Evolutionary conservation across 83 land plant genomes (phyloP).

Genomic region (Picea abies): DNA sequence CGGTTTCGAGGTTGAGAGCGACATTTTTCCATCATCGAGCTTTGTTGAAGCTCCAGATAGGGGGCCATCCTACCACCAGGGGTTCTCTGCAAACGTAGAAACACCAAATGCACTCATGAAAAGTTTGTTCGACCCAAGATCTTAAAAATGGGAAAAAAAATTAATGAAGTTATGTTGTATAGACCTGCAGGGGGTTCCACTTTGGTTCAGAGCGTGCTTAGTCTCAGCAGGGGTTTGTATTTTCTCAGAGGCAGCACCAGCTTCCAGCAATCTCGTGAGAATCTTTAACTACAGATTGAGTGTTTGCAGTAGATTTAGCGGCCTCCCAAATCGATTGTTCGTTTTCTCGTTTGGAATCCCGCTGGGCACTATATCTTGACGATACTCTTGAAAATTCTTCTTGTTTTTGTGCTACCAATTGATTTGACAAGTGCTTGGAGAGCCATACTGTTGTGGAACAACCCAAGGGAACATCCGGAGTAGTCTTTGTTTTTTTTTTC

Average conservation of each 20-base stretch:
- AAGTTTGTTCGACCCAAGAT: too few species aligned
- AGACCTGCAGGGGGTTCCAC: neutral
- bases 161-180: neutral
- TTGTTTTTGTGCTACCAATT: neutral
- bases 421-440: neutral
- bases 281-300: too few species aligned
- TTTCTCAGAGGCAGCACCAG: neutral
- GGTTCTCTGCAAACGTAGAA: neutral
- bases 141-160: too few species aligned
- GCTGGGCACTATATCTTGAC: neutral
- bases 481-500: too few species aligned
- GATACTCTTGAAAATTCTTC: neutral
- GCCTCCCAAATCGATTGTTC: too few species aligned
- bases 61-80: slow-evolving; percentile 31
- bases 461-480: neutral
- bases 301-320: too few species aligned
- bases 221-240: neutral
- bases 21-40: too few species aligned
- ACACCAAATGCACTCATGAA: neutral
- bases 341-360: too few species aligned
- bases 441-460: too few species aligned
- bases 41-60: slow-evolving; percentile 5
- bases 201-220: neutral
- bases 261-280: neutral
- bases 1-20: too few species aligned